Base-by-base conservation (phyloP, 148 eudicot genomes). In the Tetragonia tetragonoides region DNA sequence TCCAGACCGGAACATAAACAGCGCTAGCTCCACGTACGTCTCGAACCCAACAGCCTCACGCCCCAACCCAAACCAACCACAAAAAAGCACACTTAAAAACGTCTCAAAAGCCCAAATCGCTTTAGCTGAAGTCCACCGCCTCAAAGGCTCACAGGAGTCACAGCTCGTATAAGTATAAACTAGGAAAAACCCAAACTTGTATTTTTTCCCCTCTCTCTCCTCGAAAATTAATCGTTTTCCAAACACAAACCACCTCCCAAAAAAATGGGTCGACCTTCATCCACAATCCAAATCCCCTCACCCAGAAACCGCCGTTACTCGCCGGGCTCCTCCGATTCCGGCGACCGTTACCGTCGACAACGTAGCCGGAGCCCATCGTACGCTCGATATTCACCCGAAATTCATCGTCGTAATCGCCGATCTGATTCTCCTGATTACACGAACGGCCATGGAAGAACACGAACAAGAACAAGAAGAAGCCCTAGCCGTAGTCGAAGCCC, bases 361-460 rank as follows among this genome's bases (percentile, higher is more conserved):
- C 85, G 87, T 14, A 85, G 88, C 73, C 84, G 86, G 3, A 88
- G 93, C 74, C 92, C 86, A 20, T 85, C 94, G 20, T 86, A 92
- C 87, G 82, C 69, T 40, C 81, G 85, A 3, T 77, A 84, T 49
- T 73, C 81, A 2, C 80, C 81, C 18, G 78, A 82, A 34, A 17
- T 41, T 10, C 81, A 72, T 11, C 64, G 81, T 12, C 82, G 77
- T 1, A 28, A 28, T 28, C 34, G 34, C 7, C 76, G 85, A 51
- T 73, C 84, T 14, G n/a, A 47, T 20, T 81, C 91, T 0, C 89
- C 97, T 6, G 89, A 88, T 70, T 76, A 76, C 44, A 73, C 89
- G 7, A 83, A 82, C 73, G 59, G 57, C 40, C 18, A 34, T 20
- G 39, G 39, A 34, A 51, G 74, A 3, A 49, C 53, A 49, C 53